Evolutionary conservation across 2,329 filamentous ascomycete genomes (phyloP).

Genomic region (Pseudogymnoascus sp.): DNA sequence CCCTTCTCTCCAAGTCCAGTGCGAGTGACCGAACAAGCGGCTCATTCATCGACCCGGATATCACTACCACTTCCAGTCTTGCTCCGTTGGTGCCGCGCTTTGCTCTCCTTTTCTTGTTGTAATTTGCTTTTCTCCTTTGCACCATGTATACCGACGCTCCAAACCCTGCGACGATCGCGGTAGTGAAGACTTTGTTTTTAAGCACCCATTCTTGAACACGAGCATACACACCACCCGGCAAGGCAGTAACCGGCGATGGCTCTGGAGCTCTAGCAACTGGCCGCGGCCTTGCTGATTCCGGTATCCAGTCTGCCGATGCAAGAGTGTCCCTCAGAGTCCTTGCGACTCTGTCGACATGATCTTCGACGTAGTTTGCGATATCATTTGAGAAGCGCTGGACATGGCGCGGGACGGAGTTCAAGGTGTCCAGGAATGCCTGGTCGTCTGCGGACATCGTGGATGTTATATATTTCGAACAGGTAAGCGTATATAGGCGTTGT

Average conservation of each 20-base stretch:
- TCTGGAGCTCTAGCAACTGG: constrained; percentile 28
- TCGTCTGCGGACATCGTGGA: constrained; percentile 68
- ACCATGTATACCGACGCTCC: constrained; percentile 52
- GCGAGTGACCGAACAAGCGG: constrained; percentile 77
- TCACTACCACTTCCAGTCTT: constrained; percentile 75
- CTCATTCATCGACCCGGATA: constrained; percentile 81
- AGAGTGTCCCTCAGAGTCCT: constrained; percentile 61
- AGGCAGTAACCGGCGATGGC: constrained; percentile 25
- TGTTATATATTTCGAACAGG: not conserved
- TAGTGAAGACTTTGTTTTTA: constrained; percentile 65
- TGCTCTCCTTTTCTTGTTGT: constrained; percentile 62
- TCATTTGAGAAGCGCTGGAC: constrained; percentile 63
- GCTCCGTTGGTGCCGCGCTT: constrained; percentile 75
- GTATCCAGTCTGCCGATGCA: constrained; percentile 64
- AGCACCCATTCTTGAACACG: constrained; percentile 63
- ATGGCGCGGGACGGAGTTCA: constrained; percentile 58
- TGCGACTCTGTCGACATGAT: constrained; percentile 71
- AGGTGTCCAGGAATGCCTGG: constrained; percentile 69
- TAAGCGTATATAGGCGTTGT: not conserved
- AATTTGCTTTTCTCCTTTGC: constrained; percentile 48
- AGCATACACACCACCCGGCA: constrained; percentile 37
- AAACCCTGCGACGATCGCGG: constrained; percentile 61
- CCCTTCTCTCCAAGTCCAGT: constrained; percentile 79
- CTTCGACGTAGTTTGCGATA: constrained; percentile 73
- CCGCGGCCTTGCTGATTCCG: constrained; percentile 55